These are phyloP conservation scores for Fusarium sulawesiense DNA, from an alignment of 2,329 filamentous ascomycete species.

Conservation along the genomic window DNA sequence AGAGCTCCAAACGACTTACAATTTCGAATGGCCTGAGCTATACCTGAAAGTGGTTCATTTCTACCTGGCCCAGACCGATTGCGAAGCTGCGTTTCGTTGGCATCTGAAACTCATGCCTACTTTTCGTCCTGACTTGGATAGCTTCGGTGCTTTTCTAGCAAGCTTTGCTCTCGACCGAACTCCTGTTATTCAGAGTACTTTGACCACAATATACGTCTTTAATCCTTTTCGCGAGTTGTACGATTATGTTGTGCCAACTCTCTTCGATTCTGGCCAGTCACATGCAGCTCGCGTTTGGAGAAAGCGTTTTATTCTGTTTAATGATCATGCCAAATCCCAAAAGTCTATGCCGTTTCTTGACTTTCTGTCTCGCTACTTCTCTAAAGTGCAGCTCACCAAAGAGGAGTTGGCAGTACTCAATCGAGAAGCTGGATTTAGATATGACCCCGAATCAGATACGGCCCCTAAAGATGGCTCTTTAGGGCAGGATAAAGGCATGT, in stretches of 20 bases:
- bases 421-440: background rate
- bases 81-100: conserved; percentile 58
- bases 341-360: conserved; percentile 61
- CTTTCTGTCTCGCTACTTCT: conserved; percentile 60
- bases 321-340: conserved; percentile 57
- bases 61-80: conserved; percentile 55
- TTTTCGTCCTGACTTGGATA: conserved; percentile 56
- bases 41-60: conserved; percentile 61
- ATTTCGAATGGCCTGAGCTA: conserved; percentile 61
- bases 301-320: conserved; percentile 52
- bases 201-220: conserved; percentile 59
- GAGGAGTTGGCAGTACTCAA: conserved; percentile 51
- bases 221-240: conserved; percentile 60
- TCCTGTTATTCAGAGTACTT: conserved; percentile 52
- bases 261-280: conserved; percentile 61
- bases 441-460: background rate
- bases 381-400: conserved; percentile 51
- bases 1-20: conserved; percentile 52
- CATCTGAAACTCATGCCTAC: conserved; percentile 58
- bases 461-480: background rate
- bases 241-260: conserved; percentile 62
- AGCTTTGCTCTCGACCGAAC: conserved; percentile 56
- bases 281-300: conserved; percentile 62
- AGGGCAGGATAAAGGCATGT: conserved; percentile 34
- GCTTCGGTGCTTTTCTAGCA: conserved; percentile 58